phyloP scores from a whole-genome alignment of 169 alveolate genomes.

The Plasmodium gaboni region DNA sequence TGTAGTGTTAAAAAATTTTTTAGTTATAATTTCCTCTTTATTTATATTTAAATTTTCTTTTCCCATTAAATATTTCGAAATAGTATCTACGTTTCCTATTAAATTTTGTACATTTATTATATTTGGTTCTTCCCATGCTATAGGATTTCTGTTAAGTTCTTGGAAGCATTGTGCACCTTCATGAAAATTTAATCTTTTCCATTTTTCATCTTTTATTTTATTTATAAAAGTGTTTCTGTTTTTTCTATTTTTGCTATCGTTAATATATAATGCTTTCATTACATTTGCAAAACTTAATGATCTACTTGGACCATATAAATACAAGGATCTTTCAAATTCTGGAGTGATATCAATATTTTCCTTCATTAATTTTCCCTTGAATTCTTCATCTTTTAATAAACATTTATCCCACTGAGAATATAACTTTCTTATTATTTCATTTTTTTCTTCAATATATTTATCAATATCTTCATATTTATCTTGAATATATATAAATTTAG shows the following conservation, averaged over 20 bases:
- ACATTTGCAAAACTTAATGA: conserved; percentile 74
- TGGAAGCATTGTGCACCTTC: conserved; percentile 55
- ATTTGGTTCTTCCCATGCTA: conserved; percentile 64
- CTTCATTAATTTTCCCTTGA: conserved; percentile 51
- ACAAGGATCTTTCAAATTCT: conserved; percentile 68
- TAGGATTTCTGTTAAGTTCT: conserved; percentile 48
- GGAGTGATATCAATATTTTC: conserved; percentile 66
- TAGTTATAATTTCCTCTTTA: conserved; percentile 32
- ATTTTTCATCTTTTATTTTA: conserved; percentile 60
- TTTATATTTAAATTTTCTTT: conserved; percentile 19
- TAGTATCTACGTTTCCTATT: conserved; percentile 43
- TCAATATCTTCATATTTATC: conserved; percentile 73
- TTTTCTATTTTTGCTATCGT: conserved; percentile 54
- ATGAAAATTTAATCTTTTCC: conserved; percentile 42
- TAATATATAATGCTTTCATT: conserved; percentile 69
- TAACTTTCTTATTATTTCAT: conserved; percentile 70
- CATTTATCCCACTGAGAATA: conserved; percentile 74
- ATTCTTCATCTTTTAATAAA: conserved; percentile 68
- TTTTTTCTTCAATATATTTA: conserved; percentile 53
- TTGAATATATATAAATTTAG: conserved; percentile 53
- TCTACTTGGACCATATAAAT: conserved; percentile 73
- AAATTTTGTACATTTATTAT: conserved; percentile 38
- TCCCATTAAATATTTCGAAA: conserved; percentile 49
- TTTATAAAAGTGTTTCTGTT: conserved; percentile 57
- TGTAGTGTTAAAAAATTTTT: conserved; percentile 53